Conservation (phyloP, 306 rosid species). For the Sindora glabra region DNA sequence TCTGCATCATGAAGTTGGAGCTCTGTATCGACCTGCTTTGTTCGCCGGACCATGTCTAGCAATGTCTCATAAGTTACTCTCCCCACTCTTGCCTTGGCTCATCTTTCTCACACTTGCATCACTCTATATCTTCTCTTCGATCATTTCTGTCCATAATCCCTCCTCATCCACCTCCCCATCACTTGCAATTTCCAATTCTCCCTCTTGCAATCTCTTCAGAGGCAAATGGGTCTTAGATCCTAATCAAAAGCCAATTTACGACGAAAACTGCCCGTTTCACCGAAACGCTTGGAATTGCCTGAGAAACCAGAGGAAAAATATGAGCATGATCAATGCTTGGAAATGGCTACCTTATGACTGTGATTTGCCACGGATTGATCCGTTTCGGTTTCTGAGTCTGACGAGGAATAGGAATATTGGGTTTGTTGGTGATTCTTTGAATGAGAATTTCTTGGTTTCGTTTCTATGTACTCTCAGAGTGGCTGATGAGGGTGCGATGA, state of each 20-base stretch:
- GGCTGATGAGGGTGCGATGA: constrained; percentile 63
- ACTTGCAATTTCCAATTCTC: constrained; percentile 3
- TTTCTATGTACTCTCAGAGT: constrained; percentile 63
- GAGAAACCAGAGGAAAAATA: constrained; percentile 61
- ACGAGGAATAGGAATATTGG: constrained; percentile 75
- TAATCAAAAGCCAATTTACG: constrained; percentile 52
- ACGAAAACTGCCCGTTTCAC: constrained; percentile 75
- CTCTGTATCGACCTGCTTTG: too few relatives aligned
- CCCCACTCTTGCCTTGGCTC: constrained; percentile 55
- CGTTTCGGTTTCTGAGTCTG: constrained; percentile 40
- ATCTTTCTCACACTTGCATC: constrained; percentile 40
- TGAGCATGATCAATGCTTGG: constrained; percentile 68
- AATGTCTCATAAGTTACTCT: constrained; percentile 56
- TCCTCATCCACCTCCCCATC: constrained; percentile 4
- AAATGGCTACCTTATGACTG: constrained; percentile 66
- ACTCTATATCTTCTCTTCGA: constrained; percentile 38
- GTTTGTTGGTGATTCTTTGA: constrained; percentile 78
- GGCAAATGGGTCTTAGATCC: constrained; percentile 67
- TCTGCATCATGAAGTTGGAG: too few relatives aligned
- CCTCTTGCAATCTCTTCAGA: constrained; percentile 45
- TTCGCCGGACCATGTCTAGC: neutral
- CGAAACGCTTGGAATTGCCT: constrained; percentile 89
- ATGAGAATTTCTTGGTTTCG: constrained; percentile 74
- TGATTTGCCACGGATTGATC: constrained; percentile 56
- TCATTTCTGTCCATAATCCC: constrained; percentile 27